phyloP scores from a whole-genome alignment of 768 basidiomycete species.

The Termitomyces sp. region DNA sequence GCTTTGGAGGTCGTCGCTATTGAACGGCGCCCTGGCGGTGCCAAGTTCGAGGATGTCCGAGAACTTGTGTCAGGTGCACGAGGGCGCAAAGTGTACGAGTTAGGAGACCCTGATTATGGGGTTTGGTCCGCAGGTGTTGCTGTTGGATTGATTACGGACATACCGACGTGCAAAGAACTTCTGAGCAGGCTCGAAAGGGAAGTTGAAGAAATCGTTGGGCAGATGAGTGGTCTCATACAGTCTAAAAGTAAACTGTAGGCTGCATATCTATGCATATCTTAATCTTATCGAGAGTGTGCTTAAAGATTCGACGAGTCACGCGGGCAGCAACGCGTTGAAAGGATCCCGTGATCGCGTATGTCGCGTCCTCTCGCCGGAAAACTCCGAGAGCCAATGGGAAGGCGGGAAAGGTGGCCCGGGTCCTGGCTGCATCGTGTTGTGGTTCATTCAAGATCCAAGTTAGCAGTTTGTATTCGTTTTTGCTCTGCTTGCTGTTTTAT shows the following conservation, averaged over 20 bases:
- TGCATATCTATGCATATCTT: background rate
- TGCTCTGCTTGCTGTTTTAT: constrained; percentile 24
- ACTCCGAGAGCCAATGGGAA: constrained; percentile 20
- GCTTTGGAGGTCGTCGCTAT: constrained; percentile 82
- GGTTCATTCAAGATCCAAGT: constrained; percentile 13
- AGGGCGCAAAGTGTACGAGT: constrained; percentile 75
- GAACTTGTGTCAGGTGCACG: constrained; percentile 74
- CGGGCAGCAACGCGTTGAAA: background rate
- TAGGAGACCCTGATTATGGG: constrained; percentile 82
- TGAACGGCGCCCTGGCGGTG: constrained; percentile 78
- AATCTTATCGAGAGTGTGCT: background rate
- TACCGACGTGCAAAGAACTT: constrained; percentile 78
- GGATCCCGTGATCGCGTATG: constrained; percentile 38
- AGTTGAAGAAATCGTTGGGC: constrained; percentile 63
- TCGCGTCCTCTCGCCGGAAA: constrained; percentile 19
- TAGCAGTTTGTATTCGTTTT: constrained; percentile 15
- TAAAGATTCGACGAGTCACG: background rate
- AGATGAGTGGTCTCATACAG: constrained; percentile 36
- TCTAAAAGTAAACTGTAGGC: constrained; percentile 39
- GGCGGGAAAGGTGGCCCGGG: constrained; percentile 22
- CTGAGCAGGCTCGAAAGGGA: constrained; percentile 70
- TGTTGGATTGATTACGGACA: constrained; percentile 77
- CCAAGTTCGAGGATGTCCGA: constrained; percentile 82
- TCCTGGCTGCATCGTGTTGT: constrained; percentile 31
- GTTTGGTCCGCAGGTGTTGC: constrained; percentile 77